phyloP scores from a whole-genome alignment of 2,329 filamentous ascomycete species.

The Stagonosporopsis vannaccii region DNA sequence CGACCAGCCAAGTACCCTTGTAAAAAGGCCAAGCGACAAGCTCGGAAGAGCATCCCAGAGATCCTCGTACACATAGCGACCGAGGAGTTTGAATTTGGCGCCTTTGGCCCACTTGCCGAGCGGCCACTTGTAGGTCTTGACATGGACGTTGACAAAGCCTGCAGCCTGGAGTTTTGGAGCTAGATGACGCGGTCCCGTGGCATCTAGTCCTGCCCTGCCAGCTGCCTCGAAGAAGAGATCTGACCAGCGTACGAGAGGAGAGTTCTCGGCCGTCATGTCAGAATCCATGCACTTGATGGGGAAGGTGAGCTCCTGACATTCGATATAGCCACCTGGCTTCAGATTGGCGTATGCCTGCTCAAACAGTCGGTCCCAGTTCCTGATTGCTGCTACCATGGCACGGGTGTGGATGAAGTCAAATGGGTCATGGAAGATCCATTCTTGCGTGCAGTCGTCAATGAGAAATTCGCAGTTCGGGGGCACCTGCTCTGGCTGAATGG shows the following conservation, averaged over 20 bases:
- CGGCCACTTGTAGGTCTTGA: constrained; percentile 44
- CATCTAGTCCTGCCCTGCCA: constrained; percentile 46
- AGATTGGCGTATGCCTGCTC: constrained; percentile 51
- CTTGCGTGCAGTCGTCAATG: constrained; percentile 51
- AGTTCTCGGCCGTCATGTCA: constrained; percentile 29
- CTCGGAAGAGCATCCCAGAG: constrained; percentile 38
- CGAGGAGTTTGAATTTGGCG: constrained; percentile 37
- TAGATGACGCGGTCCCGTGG: constrained; percentile 51
- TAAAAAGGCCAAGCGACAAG: constrained; percentile 38
- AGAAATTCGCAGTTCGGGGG: constrained; percentile 46
- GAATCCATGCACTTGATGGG: constrained; percentile 35
- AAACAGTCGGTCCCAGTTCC: constrained; percentile 61
- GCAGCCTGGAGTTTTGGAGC: constrained; percentile 30
- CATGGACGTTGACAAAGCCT: constrained; percentile 38
- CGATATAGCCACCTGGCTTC: constrained; percentile 60
- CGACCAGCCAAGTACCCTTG: constrained; percentile 37
- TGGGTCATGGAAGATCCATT: constrained; percentile 62
- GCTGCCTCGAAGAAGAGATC: constrained; percentile 36
- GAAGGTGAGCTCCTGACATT: constrained; percentile 55
- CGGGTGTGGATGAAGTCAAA: constrained; percentile 67
- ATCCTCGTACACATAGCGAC: constrained; percentile 37
- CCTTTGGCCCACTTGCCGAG: constrained; percentile 43
- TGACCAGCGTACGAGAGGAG: constrained; percentile 39
- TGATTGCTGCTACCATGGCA: constrained; percentile 61
- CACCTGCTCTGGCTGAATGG: constrained; percentile 41